Base-by-base conservation (phyloP, 306 rosid species). In the Chamaecrista fasciculata region DNA sequence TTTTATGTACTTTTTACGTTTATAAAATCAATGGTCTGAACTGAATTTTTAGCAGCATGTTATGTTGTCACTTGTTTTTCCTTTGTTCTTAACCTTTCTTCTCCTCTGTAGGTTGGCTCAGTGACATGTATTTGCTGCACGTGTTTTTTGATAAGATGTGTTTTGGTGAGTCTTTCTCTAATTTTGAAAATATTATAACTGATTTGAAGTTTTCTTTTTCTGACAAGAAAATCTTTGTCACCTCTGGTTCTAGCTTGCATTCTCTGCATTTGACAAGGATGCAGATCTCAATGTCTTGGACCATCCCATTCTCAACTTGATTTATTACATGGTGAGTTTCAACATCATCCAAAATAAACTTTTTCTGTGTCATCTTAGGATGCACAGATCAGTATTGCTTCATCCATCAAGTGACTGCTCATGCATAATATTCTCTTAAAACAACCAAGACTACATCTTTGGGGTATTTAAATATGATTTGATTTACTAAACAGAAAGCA, bases 101-200 rank as follows among this genome's bases (percentile, higher is more conserved):
- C 28, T 15, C 25, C 39, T 20, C 73, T 64, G 69, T 87, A 90
- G 95, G 96, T 90, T 69, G 96, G 95, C 42, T 80, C 80, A 11
- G 90, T 90, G 60, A 90, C 96, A 34, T 72, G 75, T 31, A 80
- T 90, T 42, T 90, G 96, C 51, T 90, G 87, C 76, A 70, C 86
- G 26, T 86, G 95, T 73, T 90, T 90, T 83, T 12, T 87, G 78
- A 86, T 90, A 77, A 79, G 96, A 86, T 87, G 96, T 78, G 29
- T 52, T 62, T 66, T 87, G 87, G 96, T 90, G 57, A 85, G 96
- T 75, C 68, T 37, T 62, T 62, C 72, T 64, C 70, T n/a, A n/a
- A 33, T 56, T 33, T 71, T 21, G 56, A 50, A 66, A 29, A 29
- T 15, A 59, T 10, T 23, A 8, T 26, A 3, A 3, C 46, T 0